phyloP scores from a whole-genome alignment of 129 eudicot genomes.

The Helianthus annuus region HanXRQr2.0-SUNRISE NC_035446.2:63288751-63289250 shows the following conservation, averaged over 20 bases:
- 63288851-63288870: slow-evolving; percentile 60
- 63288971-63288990: neutral
- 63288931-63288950: slow-evolving; percentile 61
- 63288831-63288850: slow-evolving; percentile 68
- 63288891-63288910: slow-evolving; percentile 92
- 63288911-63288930: slow-evolving; percentile 96
- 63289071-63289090: no score
- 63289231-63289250: no score
- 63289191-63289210: no score
- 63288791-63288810: slow-evolving; percentile 93
- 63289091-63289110: no score
- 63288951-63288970: slow-evolving; percentile 5
- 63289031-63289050: no score
- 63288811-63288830: slow-evolving; percentile 99
- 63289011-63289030: no score
- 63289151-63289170: no score
- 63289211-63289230: no score
- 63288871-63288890: slow-evolving; percentile 56
- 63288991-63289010: neutral
- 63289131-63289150: no score
- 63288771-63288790: slow-evolving; percentile 96
- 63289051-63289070: no score
- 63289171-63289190: no score
- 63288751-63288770: slow-evolving; percentile 64
- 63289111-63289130: no score